A percentile compares a stretch with the other conserved stretches of the same genome.
These are phyloP conservation scores for Psilocybe azurescens DNA, from an alignment of 768 basidiomycete genomes.

Conservation along the genomic window DNA sequence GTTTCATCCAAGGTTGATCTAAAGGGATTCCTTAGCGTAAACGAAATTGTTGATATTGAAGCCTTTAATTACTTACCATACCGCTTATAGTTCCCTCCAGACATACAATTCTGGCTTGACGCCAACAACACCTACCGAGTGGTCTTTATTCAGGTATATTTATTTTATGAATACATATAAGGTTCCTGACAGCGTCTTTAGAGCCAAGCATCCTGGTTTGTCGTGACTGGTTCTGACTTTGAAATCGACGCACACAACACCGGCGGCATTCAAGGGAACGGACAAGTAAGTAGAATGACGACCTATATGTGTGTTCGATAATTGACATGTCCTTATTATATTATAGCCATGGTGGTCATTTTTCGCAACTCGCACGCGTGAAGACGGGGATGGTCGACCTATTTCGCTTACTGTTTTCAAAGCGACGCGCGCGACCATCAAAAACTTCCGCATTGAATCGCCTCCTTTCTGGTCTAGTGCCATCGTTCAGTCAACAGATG, in stretches of 20 bases:
- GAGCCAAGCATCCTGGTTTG: constrained; percentile 70
- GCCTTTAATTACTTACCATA: constrained; percentile 5
- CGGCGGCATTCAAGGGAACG: constrained; percentile 65
- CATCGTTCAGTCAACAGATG: constrained; percentile 51
- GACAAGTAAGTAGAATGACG: constrained; percentile 42
- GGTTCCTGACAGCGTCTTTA: constrained; percentile 21
- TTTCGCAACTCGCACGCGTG: constrained; percentile 50
- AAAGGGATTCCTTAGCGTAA: constrained; percentile 49
- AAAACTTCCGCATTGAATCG: constrained; percentile 54
- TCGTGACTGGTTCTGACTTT: constrained; percentile 61
- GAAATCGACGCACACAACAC: constrained; percentile 57
- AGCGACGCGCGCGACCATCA: constrained; percentile 45
- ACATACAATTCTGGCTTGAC: constrained; percentile 62
- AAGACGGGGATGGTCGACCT: constrained; percentile 63
- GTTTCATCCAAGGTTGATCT: constrained; percentile 47
- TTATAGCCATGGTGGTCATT: constrained; percentile 63
- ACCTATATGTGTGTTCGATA: neutral
- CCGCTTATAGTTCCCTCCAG: constrained; percentile 50
- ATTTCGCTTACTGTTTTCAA: constrained; percentile 57
- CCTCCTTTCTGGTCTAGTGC: constrained; percentile 69
- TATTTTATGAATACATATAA: neutral
- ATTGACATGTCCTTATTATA: neutral
- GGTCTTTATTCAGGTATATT: constrained; percentile 58
- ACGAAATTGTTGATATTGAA: constrained; percentile 5
- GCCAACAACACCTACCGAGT: constrained; percentile 60